Percentiles rank a stretch among this genome's conserved stretches.
Evolutionary conservation across 2,329 filamentous ascomycete species (phyloP).

Genomic region (Ophiostoma australiae): DNA sequence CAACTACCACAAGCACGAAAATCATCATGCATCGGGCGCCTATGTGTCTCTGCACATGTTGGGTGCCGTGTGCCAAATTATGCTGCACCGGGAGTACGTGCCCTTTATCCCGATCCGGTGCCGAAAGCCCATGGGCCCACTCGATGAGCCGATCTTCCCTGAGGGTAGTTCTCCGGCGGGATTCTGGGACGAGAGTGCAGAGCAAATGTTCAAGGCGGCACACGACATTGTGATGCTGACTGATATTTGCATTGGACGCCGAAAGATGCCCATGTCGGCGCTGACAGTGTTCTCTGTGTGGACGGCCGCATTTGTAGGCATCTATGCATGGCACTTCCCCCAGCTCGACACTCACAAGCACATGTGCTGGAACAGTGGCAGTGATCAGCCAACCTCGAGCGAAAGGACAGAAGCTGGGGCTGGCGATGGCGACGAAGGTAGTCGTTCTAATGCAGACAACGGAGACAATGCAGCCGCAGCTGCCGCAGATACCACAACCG

Average conservation of each 20-base stretch:
- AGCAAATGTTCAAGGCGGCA: constrained; percentile 58
- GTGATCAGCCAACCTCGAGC: neutral
- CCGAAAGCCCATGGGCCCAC: constrained; percentile 46
- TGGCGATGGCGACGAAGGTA: neutral
- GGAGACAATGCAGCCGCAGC: neutral
- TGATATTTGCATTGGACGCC: constrained; percentile 51
- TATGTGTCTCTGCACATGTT: constrained; percentile 65
- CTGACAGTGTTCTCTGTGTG: constrained; percentile 64
- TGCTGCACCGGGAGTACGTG: constrained; percentile 64
- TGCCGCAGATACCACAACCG: neutral
- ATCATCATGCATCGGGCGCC: constrained; percentile 56
- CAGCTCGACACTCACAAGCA: constrained; percentile 59
- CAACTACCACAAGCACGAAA: constrained; percentile 63
- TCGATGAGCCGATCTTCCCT: constrained; percentile 55
- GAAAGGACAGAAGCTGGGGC: neutral
- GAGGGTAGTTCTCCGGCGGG: constrained; percentile 44
- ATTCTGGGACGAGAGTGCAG: constrained; percentile 61
- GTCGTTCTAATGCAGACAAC: neutral
- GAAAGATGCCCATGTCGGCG: constrained; percentile 61
- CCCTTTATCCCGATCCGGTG: constrained; percentile 60
- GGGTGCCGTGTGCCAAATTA: constrained; percentile 59
- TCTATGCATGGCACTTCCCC: constrained; percentile 63
- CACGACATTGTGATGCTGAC: constrained; percentile 61
- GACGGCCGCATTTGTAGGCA: constrained; percentile 59
- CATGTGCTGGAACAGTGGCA: constrained; percentile 38